A percentile compares a stretch with the other conserved stretches of the same genome.
phyloP scores from a whole-genome alignment of 1,139 yeast species.

The Lodderomyces elongisporus region DNA sequence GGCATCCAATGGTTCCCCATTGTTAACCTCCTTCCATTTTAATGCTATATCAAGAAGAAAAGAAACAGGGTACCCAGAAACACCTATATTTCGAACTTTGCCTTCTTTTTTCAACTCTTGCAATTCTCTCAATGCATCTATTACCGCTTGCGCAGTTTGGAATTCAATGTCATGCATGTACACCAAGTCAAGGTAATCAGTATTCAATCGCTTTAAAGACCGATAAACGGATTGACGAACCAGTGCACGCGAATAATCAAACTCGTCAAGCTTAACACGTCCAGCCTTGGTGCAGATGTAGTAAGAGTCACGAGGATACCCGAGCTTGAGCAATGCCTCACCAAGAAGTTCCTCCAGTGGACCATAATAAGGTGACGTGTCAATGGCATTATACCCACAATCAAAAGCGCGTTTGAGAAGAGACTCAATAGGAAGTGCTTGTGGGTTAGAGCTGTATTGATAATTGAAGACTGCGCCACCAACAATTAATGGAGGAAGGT shows the following conservation, averaged over 20 bases:
- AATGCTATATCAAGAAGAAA: slow-evolving; percentile 50
- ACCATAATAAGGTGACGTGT: slow-evolving; percentile 92
- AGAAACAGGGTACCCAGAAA: slow-evolving; percentile 84
- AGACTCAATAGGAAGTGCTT: slow-evolving; percentile 48
- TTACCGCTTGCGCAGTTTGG: slow-evolving; percentile 48
- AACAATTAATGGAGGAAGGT: slow-evolving; percentile 57
- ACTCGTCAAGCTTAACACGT: slow-evolving; percentile 58
- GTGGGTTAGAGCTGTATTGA: slow-evolving; percentile 69
- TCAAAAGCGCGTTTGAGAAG: slow-evolving; percentile 58
- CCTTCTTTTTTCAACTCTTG: slow-evolving; percentile 61
- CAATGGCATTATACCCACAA: slow-evolving; percentile 71
- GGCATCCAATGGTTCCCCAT: slow-evolving; percentile 61
- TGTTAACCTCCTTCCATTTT: slow-evolving; percentile 27
- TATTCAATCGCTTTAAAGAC: slow-evolving; percentile 60
- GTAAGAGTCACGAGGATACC: slow-evolving; percentile 55
- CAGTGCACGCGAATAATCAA: slow-evolving; percentile 63
- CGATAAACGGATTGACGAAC: slow-evolving; percentile 62
- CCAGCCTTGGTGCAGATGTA: slow-evolving; percentile 87
- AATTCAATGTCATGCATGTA: slow-evolving; percentile 90
- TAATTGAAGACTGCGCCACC: slow-evolving; percentile 88
- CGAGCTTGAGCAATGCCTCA: slow-evolving; percentile 45
- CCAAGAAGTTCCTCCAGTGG: slow-evolving; percentile 80
- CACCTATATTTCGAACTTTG: slow-evolving; percentile 59
- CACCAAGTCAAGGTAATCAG: slow-evolving; percentile 70
- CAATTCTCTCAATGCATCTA: slow-evolving; percentile 62